Evolutionary conservation across 2,329 filamentous ascomycete genomes (phyloP), one percentile per base, ranked within the genome.

Genomic region (Diaporthe amygdali): DNA sequence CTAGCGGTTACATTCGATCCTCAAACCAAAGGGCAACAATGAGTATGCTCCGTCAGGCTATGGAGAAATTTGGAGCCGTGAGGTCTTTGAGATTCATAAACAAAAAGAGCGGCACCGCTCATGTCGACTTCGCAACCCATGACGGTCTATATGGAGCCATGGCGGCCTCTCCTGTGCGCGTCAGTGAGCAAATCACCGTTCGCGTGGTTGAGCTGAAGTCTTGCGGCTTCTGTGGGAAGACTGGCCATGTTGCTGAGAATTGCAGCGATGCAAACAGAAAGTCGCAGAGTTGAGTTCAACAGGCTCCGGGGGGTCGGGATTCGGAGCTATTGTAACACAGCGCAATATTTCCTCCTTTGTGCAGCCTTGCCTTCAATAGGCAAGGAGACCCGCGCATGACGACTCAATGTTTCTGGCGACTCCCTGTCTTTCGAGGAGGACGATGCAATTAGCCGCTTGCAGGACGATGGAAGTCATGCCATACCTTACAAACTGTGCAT

Each of bases 41-140:
- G 25, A 25, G 25, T 4, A 22, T 22, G n/a, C 46, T 71, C 7
- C 27, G 69, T 49, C 52, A 39, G n/a, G 52, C 41, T 9, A 68
- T 70, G 52, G 63, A 71, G 69, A 17, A 34, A 12, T 71, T 67
- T 14, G 61, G 69, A 7, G n/a, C 22, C 5, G 69, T 68, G 20
- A 22, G 8, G 15, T 67, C 44, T n/a, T 47, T 71, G 22, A 61
- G n/a, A 15, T 22, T 54, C 25, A 47, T 10, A 14, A 34, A 61
- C 17, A 47, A 55, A 34, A 20, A 9, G 17, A 34, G 6, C n/a
- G 54, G 44, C 20, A 39, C 8, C 32, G 64, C 63, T 12, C 25
- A 63, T 2, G 30, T 54, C 17, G 15, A 63, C 10, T 68, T 63
- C 15, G 5, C 7, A 5, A 8, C 51, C 15, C 34, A 55, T 20